Evolutionary conservation across 208 protist species (phyloP), one percentile per base, ranked within the genome.

Genomic region (Crithidia brevicula): DNA sequence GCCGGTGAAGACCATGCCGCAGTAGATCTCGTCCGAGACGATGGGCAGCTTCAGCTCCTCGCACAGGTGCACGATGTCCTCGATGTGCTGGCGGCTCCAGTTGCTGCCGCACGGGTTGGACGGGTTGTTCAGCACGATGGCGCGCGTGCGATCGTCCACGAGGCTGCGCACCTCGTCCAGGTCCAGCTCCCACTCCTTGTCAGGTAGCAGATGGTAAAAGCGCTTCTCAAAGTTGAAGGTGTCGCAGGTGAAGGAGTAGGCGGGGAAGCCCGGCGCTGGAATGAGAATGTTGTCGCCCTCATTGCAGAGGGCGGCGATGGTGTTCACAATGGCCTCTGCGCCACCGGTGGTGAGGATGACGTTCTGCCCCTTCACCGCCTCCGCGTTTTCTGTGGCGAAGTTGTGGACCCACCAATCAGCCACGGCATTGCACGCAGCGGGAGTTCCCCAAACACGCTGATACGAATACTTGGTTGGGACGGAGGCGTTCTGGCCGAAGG

Each of bases 1-100:
- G 23, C 83, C 82, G 3, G 81, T 60, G 72, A 97, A 98, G n/a
- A 95, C 88, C 79, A 98, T 93, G 33, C 92, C 90, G 9, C 83
- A 89, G 88, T 98, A 98, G 53, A 98, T 97, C 70, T 98, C 97
- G 60, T 98, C 97, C 3, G 91, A 67, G 38, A 98, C 91, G 59
- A 98, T 89, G 25, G 94, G 93, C n/a, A 98, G 54, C 43, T 84
- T 59, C 65, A 92, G 75, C 51, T 94, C 69, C 60, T 95, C 82
- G 15, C 94, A 96, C 10, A 98, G 67, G 46, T 73, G 64, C 23
- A 97, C 40, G 43, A 97, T 77, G 34, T 80, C 87, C 40, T 74
- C 40, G 10, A 98, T 47, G 72, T 98, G 96, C 22, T 85, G 42
- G 16, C 67, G 69, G 28, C 70, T 81, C 71, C 82, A 98, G 70